phyloP scores from a whole-genome alignment of 176 grass and related monocot species.

The Aegilops speltoides region DNA sequence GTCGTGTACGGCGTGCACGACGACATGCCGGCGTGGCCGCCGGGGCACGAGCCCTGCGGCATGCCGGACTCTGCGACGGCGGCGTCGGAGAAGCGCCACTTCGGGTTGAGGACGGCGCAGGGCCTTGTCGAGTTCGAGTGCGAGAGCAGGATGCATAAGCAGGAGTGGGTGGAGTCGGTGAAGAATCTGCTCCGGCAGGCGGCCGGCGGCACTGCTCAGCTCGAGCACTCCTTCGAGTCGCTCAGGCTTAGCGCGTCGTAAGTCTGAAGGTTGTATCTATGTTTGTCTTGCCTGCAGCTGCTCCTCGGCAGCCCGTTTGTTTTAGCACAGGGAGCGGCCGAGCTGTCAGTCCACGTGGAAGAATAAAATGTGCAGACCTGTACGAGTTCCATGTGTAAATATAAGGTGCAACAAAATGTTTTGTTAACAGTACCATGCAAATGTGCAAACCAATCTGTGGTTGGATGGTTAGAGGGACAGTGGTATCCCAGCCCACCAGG shows the following conservation, averaged over 20 bases:
- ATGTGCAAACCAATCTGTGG: no score
- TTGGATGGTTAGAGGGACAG: no score
- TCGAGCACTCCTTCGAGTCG: conserved; percentile 47
- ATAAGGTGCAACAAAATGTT: no score
- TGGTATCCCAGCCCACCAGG: no score
- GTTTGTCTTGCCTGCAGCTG: no score
- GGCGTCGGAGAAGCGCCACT: conserved; percentile 21
- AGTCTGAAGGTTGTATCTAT: neutral
- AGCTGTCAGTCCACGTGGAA: neutral
- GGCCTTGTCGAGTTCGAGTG: conserved; percentile 54
- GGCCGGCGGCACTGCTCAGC: conserved; percentile 43
- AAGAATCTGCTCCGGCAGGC: conserved; percentile 59
- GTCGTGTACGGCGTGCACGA: conserved; percentile 55
- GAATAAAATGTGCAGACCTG: conserved; percentile 26
- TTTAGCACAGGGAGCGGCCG: conserved; percentile 7
- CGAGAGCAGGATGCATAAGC: conserved; percentile 30
- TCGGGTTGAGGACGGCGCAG: conserved; percentile 51
- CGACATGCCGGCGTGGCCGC: conserved; percentile 46
- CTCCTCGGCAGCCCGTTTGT: neutral
- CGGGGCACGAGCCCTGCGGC: neutral
- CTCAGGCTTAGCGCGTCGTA: conserved; percentile 37
- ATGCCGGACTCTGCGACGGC: neutral
- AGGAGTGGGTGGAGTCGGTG: conserved; percentile 54
- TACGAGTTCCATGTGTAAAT: neutral
- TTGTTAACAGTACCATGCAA: no score